phyloP scores from a whole-genome alignment of 768 basidiomycete genomes.

The Leucosporidium creatinivorum region DNA sequence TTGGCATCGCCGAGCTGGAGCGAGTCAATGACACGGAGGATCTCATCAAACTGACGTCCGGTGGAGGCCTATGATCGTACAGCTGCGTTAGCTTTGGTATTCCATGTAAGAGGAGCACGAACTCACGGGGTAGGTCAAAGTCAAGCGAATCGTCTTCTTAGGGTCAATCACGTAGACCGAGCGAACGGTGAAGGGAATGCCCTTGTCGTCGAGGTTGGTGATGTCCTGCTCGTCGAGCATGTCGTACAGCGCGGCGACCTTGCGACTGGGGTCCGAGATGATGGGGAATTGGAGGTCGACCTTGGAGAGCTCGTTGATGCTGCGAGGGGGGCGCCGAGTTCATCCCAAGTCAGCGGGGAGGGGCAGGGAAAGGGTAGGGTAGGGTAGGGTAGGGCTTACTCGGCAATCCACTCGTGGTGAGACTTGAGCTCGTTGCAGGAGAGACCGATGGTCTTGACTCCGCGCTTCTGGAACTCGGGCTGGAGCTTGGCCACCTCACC shows the following conservation, averaged over 20 bases:
- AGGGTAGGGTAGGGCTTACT: conserved; percentile 40
- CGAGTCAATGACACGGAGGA: conserved; percentile 74
- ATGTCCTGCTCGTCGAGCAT: conserved; percentile 91
- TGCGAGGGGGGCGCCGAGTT: background rate
- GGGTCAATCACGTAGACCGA: conserved; percentile 98
- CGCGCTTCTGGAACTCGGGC: conserved; percentile 73
- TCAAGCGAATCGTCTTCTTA: conserved; percentile 85
- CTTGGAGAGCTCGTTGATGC: conserved; percentile 54
- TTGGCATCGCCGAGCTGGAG: conserved; percentile 66
- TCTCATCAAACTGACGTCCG: conserved; percentile 87
- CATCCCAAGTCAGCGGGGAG: background rate
- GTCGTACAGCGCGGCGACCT: conserved; percentile 30
- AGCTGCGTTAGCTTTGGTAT: too few relatives aligned
- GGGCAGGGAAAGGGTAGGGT: background rate
- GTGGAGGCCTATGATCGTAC: conserved; percentile 56
- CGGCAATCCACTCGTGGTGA: conserved; percentile 81
- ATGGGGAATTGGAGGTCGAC: conserved; percentile 87
- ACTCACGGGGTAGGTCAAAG: conserved; percentile 66
- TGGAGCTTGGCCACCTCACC: conserved; percentile 87
- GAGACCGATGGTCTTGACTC: conserved; percentile 75
- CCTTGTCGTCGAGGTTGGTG: conserved; percentile 64
- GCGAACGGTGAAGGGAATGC: conserved; percentile 93
- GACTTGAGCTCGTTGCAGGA: conserved; percentile 73
- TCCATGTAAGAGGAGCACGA: too few relatives aligned
- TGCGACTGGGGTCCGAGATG: conserved; percentile 86